Evolutionary conservation across 1,284 basidiomycete genomes (phyloP).

Genomic region (Pyrrhoderma noxium): DNA sequence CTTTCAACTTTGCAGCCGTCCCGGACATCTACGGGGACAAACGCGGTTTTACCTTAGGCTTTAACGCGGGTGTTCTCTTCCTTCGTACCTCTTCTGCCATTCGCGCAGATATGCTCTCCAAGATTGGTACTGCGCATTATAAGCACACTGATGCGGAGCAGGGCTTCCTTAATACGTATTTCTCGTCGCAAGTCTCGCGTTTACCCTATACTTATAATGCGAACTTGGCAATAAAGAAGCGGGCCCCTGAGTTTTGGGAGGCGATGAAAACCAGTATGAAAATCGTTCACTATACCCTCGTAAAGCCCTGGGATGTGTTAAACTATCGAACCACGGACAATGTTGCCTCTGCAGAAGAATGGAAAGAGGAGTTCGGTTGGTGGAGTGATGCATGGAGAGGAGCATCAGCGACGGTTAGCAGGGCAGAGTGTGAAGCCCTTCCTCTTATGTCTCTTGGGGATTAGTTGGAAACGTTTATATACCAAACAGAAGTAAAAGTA

Average conservation of each 20-base stretch:
- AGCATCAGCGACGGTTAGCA: neutral
- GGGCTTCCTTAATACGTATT: slow-evolving; percentile 39
- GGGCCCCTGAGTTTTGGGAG: slow-evolving; percentile 32
- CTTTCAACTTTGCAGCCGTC: slow-evolving; percentile 37
- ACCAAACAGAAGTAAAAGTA: neutral
- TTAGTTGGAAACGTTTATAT: too few relatives aligned
- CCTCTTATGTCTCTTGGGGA: too few relatives aligned
- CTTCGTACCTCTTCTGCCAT: slow-evolving; percentile 29
- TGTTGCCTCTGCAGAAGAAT: neutral
- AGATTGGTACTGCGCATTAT: slow-evolving; percentile 31
- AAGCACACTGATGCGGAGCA: slow-evolving; percentile 35
- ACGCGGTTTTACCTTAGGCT: slow-evolving; percentile 31
- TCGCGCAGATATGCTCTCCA: slow-evolving; percentile 31
- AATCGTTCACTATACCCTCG: slow-evolving; percentile 37
- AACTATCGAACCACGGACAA: neutral
- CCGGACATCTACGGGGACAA: slow-evolving; percentile 33
- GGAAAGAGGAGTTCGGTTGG: slow-evolving; percentile 11
- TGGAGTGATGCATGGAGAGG: slow-evolving; percentile 13
- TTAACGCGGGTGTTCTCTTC: slow-evolving; percentile 39
- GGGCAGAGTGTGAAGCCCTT: too few relatives aligned
- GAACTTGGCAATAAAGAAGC: slow-evolving; percentile 37
- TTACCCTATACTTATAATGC: slow-evolving; percentile 41
- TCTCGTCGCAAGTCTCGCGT: slow-evolving; percentile 30
- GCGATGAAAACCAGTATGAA: slow-evolving; percentile 28
- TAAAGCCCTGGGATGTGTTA: slow-evolving; percentile 29